Conservation (phyloP, 139 green algal genomes). For the Tetraselmis striata region DNA sequence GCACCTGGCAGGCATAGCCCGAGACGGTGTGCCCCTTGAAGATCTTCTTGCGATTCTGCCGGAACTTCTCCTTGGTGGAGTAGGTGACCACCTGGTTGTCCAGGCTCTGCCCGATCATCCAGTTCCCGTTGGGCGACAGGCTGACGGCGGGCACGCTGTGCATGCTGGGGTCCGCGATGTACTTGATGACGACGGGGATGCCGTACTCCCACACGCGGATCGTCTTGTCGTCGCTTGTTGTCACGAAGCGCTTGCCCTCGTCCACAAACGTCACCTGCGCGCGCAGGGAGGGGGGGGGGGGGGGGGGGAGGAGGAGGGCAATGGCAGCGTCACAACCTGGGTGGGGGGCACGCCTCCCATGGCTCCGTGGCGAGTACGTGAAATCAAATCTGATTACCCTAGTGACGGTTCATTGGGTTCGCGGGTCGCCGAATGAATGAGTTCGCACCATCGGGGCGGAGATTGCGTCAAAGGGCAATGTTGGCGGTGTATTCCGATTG, state of each 20-base stretch:
- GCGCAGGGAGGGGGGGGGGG: no score
- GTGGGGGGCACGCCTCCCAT: no score
- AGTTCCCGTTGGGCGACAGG: conserved; percentile 67
- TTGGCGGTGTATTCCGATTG: no score
- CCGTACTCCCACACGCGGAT: conserved; percentile 97
- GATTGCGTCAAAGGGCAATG: no score
- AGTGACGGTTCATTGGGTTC: no score
- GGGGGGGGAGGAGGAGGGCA: no score
- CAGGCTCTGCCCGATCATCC: conserved; percentile 49
- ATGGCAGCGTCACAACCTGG: no score
- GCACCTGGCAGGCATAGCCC: conserved; percentile 82
- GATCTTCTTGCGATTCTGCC: conserved; percentile 89
- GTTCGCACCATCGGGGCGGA: no score
- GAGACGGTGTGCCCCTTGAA: conserved; percentile 89
- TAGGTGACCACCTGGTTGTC: conserved; percentile 90
- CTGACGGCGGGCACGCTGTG: conserved; percentile 83
- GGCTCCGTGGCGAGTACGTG: no score
- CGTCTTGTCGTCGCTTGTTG: conserved; percentile 92
- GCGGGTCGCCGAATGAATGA: no score
- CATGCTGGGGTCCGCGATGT: conserved; percentile 93
- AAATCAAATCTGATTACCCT: no score
- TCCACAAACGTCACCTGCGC: conserved; percentile 91
- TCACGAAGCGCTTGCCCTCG: conserved; percentile 75
- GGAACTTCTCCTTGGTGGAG: conserved; percentile 78
- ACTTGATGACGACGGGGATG: conserved; percentile 90